Evolutionary conservation across 2,329 filamentous ascomycete genomes (phyloP), one percentile per base, ranked within the genome.

Genomic region (Nothomitra cinnamomea): DNA sequence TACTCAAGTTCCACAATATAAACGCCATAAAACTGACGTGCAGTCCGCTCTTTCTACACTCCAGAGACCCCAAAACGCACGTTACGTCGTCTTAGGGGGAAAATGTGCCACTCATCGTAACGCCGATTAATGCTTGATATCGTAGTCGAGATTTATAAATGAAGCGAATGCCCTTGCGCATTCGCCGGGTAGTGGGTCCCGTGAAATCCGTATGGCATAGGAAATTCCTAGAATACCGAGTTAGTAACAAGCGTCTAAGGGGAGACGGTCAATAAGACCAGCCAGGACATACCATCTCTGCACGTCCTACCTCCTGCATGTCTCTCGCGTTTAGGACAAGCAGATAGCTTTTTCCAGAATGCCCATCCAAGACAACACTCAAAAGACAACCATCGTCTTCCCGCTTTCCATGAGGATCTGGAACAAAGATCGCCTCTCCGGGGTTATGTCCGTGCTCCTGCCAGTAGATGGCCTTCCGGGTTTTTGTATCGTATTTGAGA

Each of bases 351-450:
- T 58, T 75, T 57, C 71, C 70, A 4, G 65, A 67, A n/a, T 65
- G 61, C 0, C 81, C 80, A 61, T 87, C 78, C 1, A 86, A 69
- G 2, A 86, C 76, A 1, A 86, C 73, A 48, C 70, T 77, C 54
- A 85, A 61, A 19, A 85, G 54, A 1, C 79, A 73, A 0, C 80
- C 80, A 53, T 80, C 78, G 58, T 86, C 82, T 61, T 85, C 81
- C 0, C 68, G 71, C 1, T 60, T 59, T 1, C 65, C 68, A 12
- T 68, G 64, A 0, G 76, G 76, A 32, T 72, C 66, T 1, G 74
- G 67, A 1, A 87, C 70, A 57, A 86, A 87, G 32, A 87, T 78
- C 0, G 82, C 71, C 64, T 87, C 83, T 1, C 82, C 78, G 0
- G 83, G 83, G 0, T 79, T 82, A 59, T 86, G 80, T 0, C 75